Base-by-base conservation (phyloP, 345 rosid species). In the Draba incana region DNA sequence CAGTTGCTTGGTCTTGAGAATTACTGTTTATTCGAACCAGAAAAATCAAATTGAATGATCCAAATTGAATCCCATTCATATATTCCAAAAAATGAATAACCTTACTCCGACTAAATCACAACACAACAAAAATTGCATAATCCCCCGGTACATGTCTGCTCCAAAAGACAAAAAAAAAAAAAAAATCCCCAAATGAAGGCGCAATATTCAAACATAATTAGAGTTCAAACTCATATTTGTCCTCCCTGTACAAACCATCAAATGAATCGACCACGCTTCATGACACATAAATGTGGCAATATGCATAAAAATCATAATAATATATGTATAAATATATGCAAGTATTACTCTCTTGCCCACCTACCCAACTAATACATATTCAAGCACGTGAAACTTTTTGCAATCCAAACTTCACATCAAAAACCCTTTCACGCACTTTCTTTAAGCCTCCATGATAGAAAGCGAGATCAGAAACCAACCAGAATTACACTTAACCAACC, bases 401-500 rank as follows among this genome's bases (percentile, higher is more conserved):
- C 63, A 38, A 54, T 20, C 38, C 62, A 54, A 47, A 47, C 55
- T 55, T 55, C 70, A 38, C 37, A 46, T 39, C 58, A 47, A 56
- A 64, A 64, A 39, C 58, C 65, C 35, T 57, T 41, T 39, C 53
- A 56, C 27, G 16, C 44, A 55, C 50, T 46, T 63, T 42, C 64
- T 56, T 39, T 38, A 4, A 63, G 54, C 68, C 48, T 60, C 66
- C 37, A 42, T 54, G 27, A 52, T 10, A 31, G 53, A 60, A 30
- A 39, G 52, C 51, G 47, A 39, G 52, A 60, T 39, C 75, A 62
- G 28, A 54, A 54, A 54, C 75, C 69, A 39, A 54, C 63, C 68
- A 46, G 10, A 54, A 45, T 44, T 43, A 71, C 68, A 62, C 33
- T 71, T 8, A 62, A 14, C 63, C 50, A 63, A 55, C 64, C 55